These are phyloP conservation scores for Pueraria montana DNA, from an alignment of 306 rosid genomes.

Conservation along the genomic window DNA sequence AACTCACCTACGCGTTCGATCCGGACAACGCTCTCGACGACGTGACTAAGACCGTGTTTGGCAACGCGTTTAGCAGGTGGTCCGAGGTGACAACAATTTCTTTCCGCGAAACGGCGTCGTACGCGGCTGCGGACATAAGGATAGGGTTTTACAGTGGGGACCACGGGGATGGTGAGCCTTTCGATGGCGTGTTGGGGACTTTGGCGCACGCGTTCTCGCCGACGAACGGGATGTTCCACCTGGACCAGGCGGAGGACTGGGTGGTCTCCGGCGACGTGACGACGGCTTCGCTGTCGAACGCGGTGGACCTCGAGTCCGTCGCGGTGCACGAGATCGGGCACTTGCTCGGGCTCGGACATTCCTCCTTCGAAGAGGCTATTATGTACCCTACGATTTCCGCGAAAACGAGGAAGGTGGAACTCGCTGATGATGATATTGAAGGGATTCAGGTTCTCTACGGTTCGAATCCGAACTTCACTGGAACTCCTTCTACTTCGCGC, in stretches of 20 bases:
- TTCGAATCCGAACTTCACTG: constrained; percentile 64
- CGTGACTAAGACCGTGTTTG: constrained; percentile 60
- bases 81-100: constrained; percentile 69
- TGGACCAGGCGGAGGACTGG: constrained; percentile 81
- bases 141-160: constrained; percentile 77
- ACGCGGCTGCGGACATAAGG: constrained; percentile 53
- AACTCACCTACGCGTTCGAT: constrained; percentile 71
- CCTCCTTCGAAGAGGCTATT: constrained; percentile 77
- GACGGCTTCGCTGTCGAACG: constrained; percentile 50
- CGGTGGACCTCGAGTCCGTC: constrained; percentile 84
- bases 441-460: constrained; percentile 85
- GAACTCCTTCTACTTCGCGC: constrained; percentile 47
- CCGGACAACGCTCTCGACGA: constrained; percentile 57
- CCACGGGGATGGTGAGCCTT: constrained; percentile 93
- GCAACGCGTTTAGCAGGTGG: constrained; percentile 72
- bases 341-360: constrained; percentile 82
- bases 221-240: constrained; percentile 76
- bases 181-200: constrained; percentile 84
- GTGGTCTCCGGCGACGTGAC: constrained; percentile 70
- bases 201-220: constrained; percentile 93
- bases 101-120: constrained; percentile 56
- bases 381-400: constrained; percentile 86
- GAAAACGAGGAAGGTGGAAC: constrained; percentile 68
- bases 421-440: constrained; percentile 63
- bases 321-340: constrained; percentile 98